Percentiles rank a stretch among this genome's conserved stretches.
These are phyloP conservation scores for Quercus cerris DNA, from an alignment of 306 rosid species.

Conservation along the genomic window DNA sequence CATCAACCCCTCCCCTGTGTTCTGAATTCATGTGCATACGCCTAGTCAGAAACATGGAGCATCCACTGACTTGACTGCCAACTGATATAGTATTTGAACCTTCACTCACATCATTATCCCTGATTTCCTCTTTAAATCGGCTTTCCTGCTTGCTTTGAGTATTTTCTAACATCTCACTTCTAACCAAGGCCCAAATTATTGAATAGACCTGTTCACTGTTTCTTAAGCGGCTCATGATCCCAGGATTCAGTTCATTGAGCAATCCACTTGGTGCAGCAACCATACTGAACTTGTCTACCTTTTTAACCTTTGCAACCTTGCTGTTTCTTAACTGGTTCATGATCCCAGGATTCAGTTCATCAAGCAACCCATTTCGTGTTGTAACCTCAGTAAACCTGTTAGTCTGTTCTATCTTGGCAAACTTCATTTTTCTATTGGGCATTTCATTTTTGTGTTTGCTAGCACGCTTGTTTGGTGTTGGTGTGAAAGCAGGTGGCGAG, in stretches of 20 bases:
- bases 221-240: background rate
- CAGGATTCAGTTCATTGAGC: background rate
- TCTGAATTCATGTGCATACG: background rate
- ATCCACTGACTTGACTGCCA: background rate
- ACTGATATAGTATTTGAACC: background rate
- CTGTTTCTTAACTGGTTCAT: background rate
- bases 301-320: background rate
- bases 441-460: background rate
- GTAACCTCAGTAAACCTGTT: background rate
- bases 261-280: slow-evolving; percentile 4
- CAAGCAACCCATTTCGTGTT: background rate
- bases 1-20: background rate
- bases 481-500: background rate
- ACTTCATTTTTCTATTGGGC: background rate
- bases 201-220: background rate
- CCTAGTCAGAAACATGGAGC: background rate
- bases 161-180: background rate
- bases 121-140: background rate
- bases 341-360: background rate
- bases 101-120: background rate
- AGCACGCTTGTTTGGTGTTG: background rate
- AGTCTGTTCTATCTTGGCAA: background rate
- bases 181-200: background rate
- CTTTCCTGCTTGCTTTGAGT: background rate
- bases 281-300: background rate